Base-by-base conservation (phyloP, 495 filamentous ascomycete species). In the Trichocladium antarcticum region DNA sequence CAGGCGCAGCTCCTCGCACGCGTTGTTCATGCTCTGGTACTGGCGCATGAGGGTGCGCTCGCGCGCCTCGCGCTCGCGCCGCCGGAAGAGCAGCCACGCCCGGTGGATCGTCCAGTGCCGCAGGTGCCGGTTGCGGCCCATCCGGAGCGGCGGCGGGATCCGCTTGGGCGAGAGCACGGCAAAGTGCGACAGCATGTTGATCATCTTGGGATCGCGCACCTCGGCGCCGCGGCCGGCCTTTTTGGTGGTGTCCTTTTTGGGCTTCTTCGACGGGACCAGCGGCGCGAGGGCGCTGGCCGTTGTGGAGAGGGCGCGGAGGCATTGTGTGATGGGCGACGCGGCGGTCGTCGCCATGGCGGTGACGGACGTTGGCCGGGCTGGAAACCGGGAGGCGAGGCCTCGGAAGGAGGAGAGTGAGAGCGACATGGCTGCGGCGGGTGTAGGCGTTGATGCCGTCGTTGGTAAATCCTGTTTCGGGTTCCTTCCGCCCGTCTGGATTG, bases 91-190 rank as follows among this genome's bases (percentile, higher is more conserved):
- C 50, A 84, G 72, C 84, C 87, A 96, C 17, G 89, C 92, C 56
- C 92, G 88, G 71, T 97, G 89, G 72, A 99, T 97, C 44, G 92
- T 95, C 92, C 93, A 99, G 73, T 99, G 92, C 20, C 92, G 85
- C 55, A 97, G 82, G 70, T 79, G 77, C 46, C 92, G 84, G 70
- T 83, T 84, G 54, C 89, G 87, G 21, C 79, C 85, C 75, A 95
- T 83, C 52, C 85, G 79, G 54, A 96, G 77, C 2, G 89, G 88
- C 2, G 85, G 80, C 0, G 86, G 86, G 47, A 61, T 61, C 9
- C 58, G 56, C 27, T 38, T 31, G 3, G 62, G 62, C 21, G 54
- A 57, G 22, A 63, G 58, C 14, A 60, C 28, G 38, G 58, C 51
- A 9, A 65, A 46, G 53, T 57, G 59, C 11, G 42, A 38, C 0